Evolutionary conservation across 2,329 filamentous ascomycete genomes (phyloP).

Genomic region (Ophiostoma angusticollis): DNA sequence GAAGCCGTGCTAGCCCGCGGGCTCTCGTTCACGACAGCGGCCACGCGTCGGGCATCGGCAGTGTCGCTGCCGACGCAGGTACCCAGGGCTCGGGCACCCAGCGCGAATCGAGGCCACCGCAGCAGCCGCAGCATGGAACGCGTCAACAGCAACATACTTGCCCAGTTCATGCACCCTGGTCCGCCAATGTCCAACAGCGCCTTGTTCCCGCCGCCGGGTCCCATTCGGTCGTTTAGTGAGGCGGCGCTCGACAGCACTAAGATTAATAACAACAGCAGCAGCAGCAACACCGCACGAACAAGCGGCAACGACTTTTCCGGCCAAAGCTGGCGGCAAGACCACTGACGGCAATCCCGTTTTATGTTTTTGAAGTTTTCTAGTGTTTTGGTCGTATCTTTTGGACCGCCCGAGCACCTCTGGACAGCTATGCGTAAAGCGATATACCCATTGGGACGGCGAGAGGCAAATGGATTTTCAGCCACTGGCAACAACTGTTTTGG

Average conservation of each 20-base stretch:
- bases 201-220: neutral
- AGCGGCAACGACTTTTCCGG: slow-evolving; percentile 8
- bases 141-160: slow-evolving; percentile 30
- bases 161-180: slow-evolving; percentile 36
- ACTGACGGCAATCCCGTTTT: no score
- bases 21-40: slow-evolving; percentile 13
- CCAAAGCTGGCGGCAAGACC: neutral
- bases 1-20: slow-evolving; percentile 17
- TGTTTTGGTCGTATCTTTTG: no score
- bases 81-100: slow-evolving; percentile 19
- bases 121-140: slow-evolving; percentile 27
- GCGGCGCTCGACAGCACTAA: slow-evolving; percentile 4
- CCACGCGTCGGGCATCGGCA: slow-evolving; percentile 25
- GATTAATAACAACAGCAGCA: no score
- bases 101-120: slow-evolving; percentile 20
- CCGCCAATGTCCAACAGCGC: slow-evolving; percentile 18
- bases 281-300: slow-evolving; percentile 3
- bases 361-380: no score
- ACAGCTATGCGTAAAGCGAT: no score
- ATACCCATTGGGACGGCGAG: no score
- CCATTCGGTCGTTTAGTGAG: slow-evolving; percentile 8
- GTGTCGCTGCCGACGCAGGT: slow-evolving; percentile 20
- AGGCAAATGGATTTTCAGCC: no score
- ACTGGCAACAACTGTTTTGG: no score
- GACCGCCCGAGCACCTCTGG: no score